These are phyloP conservation scores for Picea mariana DNA, from an alignment of 83 land plant genomes.

Conservation along the genomic window DNA sequence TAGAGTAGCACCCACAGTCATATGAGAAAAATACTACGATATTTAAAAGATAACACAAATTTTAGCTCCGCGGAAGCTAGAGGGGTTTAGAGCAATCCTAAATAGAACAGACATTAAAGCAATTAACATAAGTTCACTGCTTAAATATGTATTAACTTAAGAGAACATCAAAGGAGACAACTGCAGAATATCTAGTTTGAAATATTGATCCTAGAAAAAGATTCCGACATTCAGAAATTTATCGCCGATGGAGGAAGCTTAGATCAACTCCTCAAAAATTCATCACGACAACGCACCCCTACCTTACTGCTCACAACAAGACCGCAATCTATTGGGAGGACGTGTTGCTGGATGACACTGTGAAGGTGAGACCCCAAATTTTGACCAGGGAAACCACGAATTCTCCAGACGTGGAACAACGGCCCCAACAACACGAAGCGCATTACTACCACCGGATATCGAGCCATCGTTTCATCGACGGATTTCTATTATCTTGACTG, in stretches of 20 bases:
- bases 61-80: too few species aligned
- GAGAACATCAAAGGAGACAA: too few species aligned
- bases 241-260: constrained; percentile 51
- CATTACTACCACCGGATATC: constrained; percentile 64
- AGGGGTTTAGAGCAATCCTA: too few species aligned
- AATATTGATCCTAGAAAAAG: too few species aligned
- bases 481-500: constrained; percentile 92
- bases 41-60: too few species aligned
- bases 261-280: constrained; percentile 50
- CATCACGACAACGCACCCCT: constrained; percentile 54
- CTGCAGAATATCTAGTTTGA: too few species aligned
- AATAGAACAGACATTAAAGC: too few species aligned
- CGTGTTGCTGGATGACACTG: constrained; percentile 43
- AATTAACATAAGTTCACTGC: too few species aligned
- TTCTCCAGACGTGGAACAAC: constrained; percentile 89
- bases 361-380: constrained; percentile 42
- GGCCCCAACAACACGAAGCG: constrained; percentile 75
- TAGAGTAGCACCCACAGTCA: too few species aligned
- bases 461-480: constrained; percentile 75
- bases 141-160: too few species aligned
- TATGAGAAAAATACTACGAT: too few species aligned
- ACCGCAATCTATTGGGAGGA: constrained; percentile 94
- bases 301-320: constrained; percentile 43
- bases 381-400: constrained; percentile 65
- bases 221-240: constrained; percentile 33